These are phyloP conservation scores for Jacaranda copaia DNA, from an alignment of 257 asterid species.

Conservation along the genomic window DNA sequence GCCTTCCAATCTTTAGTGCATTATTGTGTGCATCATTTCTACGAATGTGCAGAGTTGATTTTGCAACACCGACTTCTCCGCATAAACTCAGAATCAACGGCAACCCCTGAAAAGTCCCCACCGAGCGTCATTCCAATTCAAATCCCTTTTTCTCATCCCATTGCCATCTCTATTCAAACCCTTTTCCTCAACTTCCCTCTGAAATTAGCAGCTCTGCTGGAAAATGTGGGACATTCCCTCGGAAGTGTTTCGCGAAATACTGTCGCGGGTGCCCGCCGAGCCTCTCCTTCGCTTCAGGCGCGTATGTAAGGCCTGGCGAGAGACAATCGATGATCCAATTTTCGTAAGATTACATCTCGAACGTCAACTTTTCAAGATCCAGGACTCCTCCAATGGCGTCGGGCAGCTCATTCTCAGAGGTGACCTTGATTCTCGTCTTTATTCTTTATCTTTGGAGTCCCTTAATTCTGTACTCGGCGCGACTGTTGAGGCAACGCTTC, in stretches of 20 bases:
- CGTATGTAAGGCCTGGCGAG: constrained; percentile 40
- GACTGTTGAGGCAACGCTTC: neutral
- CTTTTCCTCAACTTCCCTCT: constrained; percentile 11
- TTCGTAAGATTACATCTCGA: constrained; percentile 36
- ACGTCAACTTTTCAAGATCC: constrained; percentile 31
- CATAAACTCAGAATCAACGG: constrained; percentile 11
- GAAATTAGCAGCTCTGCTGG: neutral
- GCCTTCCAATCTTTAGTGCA: neutral
- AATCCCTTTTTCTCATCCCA: neutral
- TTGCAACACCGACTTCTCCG: neutral
- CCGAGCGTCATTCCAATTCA: neutral
- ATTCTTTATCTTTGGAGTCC: constrained; percentile 29
- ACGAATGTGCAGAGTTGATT: neutral
- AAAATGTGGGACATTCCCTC: constrained; percentile 35
- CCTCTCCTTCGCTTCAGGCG: constrained; percentile 38
- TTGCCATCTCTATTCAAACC: neutral
- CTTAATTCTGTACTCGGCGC: neutral
- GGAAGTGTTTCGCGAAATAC: constrained; percentile 37
- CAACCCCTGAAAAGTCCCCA: neutral
- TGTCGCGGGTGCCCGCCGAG: constrained; percentile 32
- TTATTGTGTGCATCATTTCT: neutral
- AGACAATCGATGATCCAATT: constrained; percentile 34
- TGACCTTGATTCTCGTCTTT: constrained; percentile 28
- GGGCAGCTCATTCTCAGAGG: constrained; percentile 42
- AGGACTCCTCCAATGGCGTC: constrained; percentile 26